phyloP scores from a whole-genome alignment of 768 basidiomycete genomes.

The Tylopilus rubrobrunneus region DNA sequence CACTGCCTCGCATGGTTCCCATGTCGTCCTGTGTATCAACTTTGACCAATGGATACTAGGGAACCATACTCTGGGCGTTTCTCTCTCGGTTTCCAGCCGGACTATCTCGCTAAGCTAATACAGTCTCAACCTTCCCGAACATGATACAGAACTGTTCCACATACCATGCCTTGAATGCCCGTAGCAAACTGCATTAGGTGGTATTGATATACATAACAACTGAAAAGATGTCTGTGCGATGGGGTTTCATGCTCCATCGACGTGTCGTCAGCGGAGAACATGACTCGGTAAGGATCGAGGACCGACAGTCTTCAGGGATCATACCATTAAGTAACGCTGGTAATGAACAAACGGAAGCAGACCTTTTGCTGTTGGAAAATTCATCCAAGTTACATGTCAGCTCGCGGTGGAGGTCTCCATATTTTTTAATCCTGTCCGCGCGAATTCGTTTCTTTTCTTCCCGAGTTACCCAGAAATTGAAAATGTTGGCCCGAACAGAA shows the following conservation, averaged over 20 bases:
- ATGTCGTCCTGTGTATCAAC: slow-evolving; percentile 42
- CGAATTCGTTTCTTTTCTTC: slow-evolving; percentile 31
- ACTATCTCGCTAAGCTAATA: slow-evolving; percentile 55
- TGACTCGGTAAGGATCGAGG: slow-evolving; percentile 57
- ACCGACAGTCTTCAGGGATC: slow-evolving; percentile 39
- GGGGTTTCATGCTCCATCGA: slow-evolving; percentile 38
- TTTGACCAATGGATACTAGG: slow-evolving; percentile 36
- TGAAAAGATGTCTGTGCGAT: slow-evolving; percentile 67
- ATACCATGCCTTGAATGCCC: slow-evolving; percentile 33
- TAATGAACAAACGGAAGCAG: neutral
- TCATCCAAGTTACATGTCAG: slow-evolving; percentile 37
- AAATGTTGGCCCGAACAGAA: slow-evolving; percentile 33
- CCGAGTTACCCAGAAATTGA: slow-evolving; percentile 34
- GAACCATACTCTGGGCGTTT: slow-evolving; percentile 50
- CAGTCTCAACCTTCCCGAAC: no score
- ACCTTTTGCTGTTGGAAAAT: slow-evolving; percentile 55
- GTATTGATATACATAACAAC: slow-evolving; percentile 70
- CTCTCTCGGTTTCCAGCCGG: slow-evolving; percentile 47
- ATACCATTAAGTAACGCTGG: neutral
- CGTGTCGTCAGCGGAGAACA: slow-evolving; percentile 36
- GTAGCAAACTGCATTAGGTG: slow-evolving; percentile 40
- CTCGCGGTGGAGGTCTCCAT: slow-evolving; percentile 36
- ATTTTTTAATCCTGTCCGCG: slow-evolving; percentile 33
- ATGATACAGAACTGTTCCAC: slow-evolving; percentile 4
- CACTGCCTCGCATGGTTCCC: slow-evolving; percentile 42